Evolutionary conservation across 148 eudicot genomes (phyloP), one percentile per base, ranked within the genome.

Genomic region (Nepenthes mirabilis): DNA sequence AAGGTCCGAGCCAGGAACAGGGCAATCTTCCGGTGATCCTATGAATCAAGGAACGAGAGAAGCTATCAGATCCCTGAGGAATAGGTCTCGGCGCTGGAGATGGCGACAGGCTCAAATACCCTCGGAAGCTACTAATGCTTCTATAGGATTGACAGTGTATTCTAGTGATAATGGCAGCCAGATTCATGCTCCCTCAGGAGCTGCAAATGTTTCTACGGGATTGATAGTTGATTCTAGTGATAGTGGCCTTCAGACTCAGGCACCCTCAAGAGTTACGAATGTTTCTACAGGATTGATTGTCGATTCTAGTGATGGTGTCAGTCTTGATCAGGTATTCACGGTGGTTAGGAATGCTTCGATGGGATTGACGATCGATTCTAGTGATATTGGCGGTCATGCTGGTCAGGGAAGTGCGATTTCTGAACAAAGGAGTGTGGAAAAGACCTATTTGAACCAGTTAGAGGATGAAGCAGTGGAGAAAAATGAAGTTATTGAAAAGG

Each of bases 371-470:
- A 23, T 23, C 23, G 23, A 23, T 23, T 23, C 23, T 23, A 23
- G 23, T 23, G 23, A 23, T 23, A 23, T 23, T 23, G 23, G 23
- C 23, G 23, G 23, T 23, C 23, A 77, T 64, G 68, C 74, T 9
- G 88, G 96, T 36, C 96, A 91, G 69, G 95, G 88, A 53, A 88
- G 97, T 75, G 75, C 74, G 45, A 50, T 86, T 37, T 65, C 73
- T 13, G 82, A 74, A 49, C 80, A 64, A 58, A 68, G 83, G 64
- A 49, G 11, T n/a, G 11, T 49, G 3, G 6, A 6, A 11, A 49
- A n/a, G 12, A n/a, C 52, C 13, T 11, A 2, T 49, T 95, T 86
- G 68, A 77, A 76, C 52, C 72, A 53, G 50, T 65, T 52, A 7
- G 84, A 81, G 52, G 70, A 72, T 34, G 80, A 66, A 65, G 60